phyloP scores from a whole-genome alignment of 257 asterid species.

The Solanum habrochaites region DNA sequence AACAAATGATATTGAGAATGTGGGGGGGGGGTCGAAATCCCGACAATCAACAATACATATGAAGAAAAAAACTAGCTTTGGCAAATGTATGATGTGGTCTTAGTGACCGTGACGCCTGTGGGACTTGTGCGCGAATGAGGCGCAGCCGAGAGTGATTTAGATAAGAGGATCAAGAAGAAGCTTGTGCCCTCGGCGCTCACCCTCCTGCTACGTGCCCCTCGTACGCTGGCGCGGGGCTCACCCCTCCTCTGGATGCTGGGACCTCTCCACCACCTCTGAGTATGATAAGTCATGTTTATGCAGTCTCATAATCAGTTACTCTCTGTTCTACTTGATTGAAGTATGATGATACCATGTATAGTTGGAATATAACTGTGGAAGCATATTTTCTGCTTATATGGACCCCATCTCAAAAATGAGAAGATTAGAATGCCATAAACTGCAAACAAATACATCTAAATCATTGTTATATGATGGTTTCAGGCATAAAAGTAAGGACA shows the following conservation, averaged over 20 bases:
- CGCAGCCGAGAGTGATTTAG: too few relatives aligned
- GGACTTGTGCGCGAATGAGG: too few relatives aligned
- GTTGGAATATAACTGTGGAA: background rate
- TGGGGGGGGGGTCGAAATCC: conserved; percentile 76
- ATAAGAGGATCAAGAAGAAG: too few relatives aligned
- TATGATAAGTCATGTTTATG: conserved; percentile 18
- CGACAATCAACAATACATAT: too few relatives aligned
- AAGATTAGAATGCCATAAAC: background rate
- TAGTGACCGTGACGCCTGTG: too few relatives aligned
- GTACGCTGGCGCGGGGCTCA: too few relatives aligned
- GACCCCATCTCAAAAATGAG: background rate
- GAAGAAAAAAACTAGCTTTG: too few relatives aligned
- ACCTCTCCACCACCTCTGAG: conserved; percentile 75
- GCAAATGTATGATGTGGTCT: too few relatives aligned
- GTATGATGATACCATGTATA: background rate
- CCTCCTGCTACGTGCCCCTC: too few relatives aligned
- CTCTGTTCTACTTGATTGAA: background rate
- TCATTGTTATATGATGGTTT: background rate
- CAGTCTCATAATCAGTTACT: background rate
- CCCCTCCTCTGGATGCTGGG: too few relatives aligned
- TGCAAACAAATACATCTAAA: background rate
- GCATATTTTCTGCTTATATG: background rate
- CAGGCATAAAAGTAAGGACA: background rate
- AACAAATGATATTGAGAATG: conserved; percentile 87
- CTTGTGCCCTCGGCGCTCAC: too few relatives aligned